A percentile compares a stretch with the other conserved stretches of the same genome.
These are phyloP conservation scores for Cafeteria roenbergensis DNA, from an alignment of 108 stramenopile genomes.

Conservation along the genomic window DNA sequence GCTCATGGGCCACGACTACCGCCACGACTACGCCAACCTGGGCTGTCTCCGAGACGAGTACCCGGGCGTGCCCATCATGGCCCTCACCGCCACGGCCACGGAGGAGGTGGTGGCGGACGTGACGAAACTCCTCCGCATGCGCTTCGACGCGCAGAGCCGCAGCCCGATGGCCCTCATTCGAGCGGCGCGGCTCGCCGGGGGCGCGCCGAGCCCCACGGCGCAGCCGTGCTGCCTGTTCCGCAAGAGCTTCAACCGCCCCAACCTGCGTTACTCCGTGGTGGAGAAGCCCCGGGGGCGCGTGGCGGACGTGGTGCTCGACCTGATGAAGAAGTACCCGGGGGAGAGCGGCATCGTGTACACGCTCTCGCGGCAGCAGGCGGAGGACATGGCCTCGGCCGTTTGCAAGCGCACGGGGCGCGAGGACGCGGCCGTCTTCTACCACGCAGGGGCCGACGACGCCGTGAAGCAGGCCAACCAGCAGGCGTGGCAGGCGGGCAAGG, in stretches of 20 bases:
- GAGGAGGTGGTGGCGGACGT: constrained; percentile 50
- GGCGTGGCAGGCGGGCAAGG: constrained; percentile 66
- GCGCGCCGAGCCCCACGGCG: constrained; percentile 52
- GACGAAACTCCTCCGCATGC: background rate
- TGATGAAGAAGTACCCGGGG: constrained; percentile 49
- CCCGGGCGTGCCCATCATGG: constrained; percentile 85
- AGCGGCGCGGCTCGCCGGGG: constrained; percentile 64
- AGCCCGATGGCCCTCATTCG: too few relatives aligned
- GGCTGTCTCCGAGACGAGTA: constrained; percentile 62
- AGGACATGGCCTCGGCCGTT: constrained; percentile 59
- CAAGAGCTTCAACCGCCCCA: constrained; percentile 76
- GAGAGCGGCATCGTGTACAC: constrained; percentile 93
- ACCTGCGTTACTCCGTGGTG: constrained; percentile 77
- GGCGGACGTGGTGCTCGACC: constrained; percentile 39
- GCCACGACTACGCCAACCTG: constrained; percentile 73
- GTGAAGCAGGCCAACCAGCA: constrained; percentile 65
- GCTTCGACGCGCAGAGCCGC: background rate
- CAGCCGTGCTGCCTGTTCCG: constrained; percentile 49
- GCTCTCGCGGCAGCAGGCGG: constrained; percentile 80
- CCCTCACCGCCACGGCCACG: constrained; percentile 95
- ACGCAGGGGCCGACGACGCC: constrained; percentile 67
- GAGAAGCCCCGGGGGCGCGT: constrained; percentile 56
- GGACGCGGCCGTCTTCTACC: constrained; percentile 61
- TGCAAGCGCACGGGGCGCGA: constrained; percentile 34
- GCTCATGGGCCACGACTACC: constrained; percentile 86